Evolutionary conservation across 441 rosid genomes (phyloP).

Genomic region (Erysimum pusillum): DNA sequence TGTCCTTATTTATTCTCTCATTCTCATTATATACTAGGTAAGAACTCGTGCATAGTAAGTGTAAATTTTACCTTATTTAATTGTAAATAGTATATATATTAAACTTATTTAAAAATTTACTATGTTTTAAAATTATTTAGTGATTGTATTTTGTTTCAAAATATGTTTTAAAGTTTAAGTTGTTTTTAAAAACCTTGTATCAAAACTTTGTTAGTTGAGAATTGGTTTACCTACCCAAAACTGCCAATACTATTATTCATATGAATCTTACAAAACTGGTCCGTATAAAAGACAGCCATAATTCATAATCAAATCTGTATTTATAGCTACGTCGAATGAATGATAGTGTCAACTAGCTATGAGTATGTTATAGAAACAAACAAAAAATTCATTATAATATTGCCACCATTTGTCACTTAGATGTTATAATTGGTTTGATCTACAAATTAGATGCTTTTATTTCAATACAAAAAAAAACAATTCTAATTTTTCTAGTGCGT

Average conservation of each 20-base stretch:
- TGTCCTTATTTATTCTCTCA: no score
- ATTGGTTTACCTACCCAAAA: constrained; percentile 9
- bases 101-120: no score
- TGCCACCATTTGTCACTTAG: background rate
- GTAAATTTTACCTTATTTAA: no score
- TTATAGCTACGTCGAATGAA: background rate
- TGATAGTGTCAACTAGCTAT: background rate
- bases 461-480: background rate
- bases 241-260: background rate
- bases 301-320: constrained; percentile 3
- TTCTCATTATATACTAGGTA: no score
- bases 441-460: background rate
- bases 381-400: background rate
- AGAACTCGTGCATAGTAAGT: no score
- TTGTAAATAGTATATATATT: no score
- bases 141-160: no score
- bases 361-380: background rate
- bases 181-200: no score
- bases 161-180: no score
- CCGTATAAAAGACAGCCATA: background rate
- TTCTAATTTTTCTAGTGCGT: background rate
- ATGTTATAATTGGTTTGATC: background rate
- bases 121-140: no score
- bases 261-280: constrained; percentile 15
- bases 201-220: background rate